These are phyloP conservation scores for Phascolomyces articulosus DNA, from an alignment of 371 early-diverging fungal species.

Conservation along the genomic window DNA sequence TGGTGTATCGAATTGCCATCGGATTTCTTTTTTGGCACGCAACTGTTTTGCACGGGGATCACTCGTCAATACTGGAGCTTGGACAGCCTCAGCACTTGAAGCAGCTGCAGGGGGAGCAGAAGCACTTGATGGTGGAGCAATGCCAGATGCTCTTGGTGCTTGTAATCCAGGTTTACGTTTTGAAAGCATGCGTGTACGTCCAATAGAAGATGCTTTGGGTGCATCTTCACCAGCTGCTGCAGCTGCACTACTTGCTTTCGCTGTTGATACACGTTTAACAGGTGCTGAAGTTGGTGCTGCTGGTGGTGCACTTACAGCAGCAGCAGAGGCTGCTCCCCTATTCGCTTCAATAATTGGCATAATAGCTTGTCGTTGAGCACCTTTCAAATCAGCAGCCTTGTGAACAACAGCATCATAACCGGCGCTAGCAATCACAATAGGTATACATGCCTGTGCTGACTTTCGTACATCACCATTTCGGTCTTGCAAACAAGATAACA, in stretches of 20 bases:
- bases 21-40: conserved; percentile 74
- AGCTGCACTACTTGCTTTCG: not conserved
- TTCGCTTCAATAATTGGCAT: conserved; percentile 72
- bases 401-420: conserved; percentile 65
- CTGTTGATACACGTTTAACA: conserved; percentile 1
- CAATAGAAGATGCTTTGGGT: conserved; percentile 11
- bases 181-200: not conserved
- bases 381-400: conserved; percentile 68
- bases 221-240: conserved; percentile 14
- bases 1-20: conserved; percentile 80
- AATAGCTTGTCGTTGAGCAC: conserved; percentile 69
- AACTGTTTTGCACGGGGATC: conserved; percentile 71
- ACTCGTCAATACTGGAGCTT: conserved; percentile 60
- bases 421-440: conserved; percentile 57
- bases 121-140: conserved; percentile 19
- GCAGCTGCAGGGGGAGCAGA: conserved; percentile 21
- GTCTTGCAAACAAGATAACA: conserved; percentile 85
- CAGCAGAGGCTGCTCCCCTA: conserved; percentile 42
- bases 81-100: conserved; percentile 12
- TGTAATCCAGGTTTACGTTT: conserved; percentile 15
- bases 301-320: conserved; percentile 9
- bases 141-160: conserved; percentile 14
- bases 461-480: conserved; percentile 90
- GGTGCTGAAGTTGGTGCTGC: conserved; percentile 2
- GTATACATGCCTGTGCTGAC: conserved; percentile 73